Base-by-base conservation (phyloP, 805 yeast species). In the Ogataea pini region DNA sequence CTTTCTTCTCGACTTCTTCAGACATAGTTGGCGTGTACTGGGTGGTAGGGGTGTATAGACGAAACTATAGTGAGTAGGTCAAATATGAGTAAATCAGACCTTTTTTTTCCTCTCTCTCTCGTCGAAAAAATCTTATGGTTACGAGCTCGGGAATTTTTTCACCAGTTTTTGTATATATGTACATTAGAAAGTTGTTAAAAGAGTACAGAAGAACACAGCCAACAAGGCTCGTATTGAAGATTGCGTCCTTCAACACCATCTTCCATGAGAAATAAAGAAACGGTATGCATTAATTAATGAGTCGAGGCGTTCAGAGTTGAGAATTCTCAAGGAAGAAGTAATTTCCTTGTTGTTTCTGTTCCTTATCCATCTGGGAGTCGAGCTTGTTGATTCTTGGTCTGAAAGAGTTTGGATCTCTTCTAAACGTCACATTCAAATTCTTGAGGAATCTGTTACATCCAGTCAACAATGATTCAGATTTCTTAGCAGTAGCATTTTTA, bases 291-390 rank as follows among this genome's bases (percentile, higher is more conserved):
- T 22, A 28, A 39, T 39, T 39, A 39, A 17, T 27, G 14, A 16
- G 31, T 14, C 13, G 28, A 18, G 42, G 20, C 42, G 42, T 18
- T 39, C 52, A 67, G 50, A 61, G 71, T 66, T 68, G 81, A 39
- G 72, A 61, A 59, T 72, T 82, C 65, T 92, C 99, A 73, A 94
- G 79, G 82, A 94, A 94, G 84, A 94, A 94, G 76, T 86, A 94
- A 78, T 92, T 91, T 52, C 99, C 99, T 43, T 82, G 65, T 37
- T 80, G 66, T 75, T 94, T 94, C 73, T 94, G 99, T 75, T 94
- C 98, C 74, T 86, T 94, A 72, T 94, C 99, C 96, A 94, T 89
- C 78, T 94, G 99, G 46, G 98, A 91, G 65, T 88, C 98, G 66
- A 89, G 75, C 74, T 94, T 94, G 78, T 94, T 94, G 70, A 94